Evolutionary conservation across 228 moss, liverwort and hornwort species (phyloP).

Genomic region (Sphagnum magellanicum): DNA sequence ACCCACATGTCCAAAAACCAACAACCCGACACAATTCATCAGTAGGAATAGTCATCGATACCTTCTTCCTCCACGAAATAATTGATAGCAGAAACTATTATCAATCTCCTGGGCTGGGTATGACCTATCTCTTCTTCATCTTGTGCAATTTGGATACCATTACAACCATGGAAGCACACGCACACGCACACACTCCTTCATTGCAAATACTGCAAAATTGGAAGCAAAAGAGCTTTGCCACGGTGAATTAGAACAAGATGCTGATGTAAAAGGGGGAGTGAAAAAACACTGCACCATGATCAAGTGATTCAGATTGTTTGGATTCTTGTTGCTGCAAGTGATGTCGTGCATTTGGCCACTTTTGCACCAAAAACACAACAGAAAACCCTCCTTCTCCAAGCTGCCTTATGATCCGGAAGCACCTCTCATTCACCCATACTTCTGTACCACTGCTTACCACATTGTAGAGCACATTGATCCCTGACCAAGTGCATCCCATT

Average conservation of each 20-base stretch:
- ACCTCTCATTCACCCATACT: slow-evolving; percentile 76
- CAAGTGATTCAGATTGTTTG: slow-evolving; percentile 28
- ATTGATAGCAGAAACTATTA: too few species aligned
- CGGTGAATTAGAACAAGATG: too few species aligned
- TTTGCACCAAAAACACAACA: slow-evolving; percentile 72
- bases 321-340: slow-evolving; percentile 17
- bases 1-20: not conserved
- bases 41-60: not conserved
- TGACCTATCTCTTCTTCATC: too few species aligned
- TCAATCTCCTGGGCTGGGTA: too few species aligned
- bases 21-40: not conserved
- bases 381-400: slow-evolving; percentile 96
- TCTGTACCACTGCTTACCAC: slow-evolving; percentile 64
- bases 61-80: too few species aligned
- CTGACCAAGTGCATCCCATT: slow-evolving; percentile 95
- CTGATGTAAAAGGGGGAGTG: not conserved
- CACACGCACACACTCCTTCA: too few species aligned
- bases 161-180: too few species aligned
- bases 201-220: too few species aligned
- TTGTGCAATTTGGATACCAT: too few species aligned
- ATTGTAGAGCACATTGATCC: slow-evolving; percentile 71
- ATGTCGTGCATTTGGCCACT: slow-evolving; percentile 23
- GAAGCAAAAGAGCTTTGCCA: too few species aligned
- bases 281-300: slow-evolving; percentile 47
- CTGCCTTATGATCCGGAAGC: slow-evolving; percentile 69